Evolutionary conservation across 352 stramenopile genomes (phyloP).

Genomic region (Phytopythium mirpurense): DNA sequence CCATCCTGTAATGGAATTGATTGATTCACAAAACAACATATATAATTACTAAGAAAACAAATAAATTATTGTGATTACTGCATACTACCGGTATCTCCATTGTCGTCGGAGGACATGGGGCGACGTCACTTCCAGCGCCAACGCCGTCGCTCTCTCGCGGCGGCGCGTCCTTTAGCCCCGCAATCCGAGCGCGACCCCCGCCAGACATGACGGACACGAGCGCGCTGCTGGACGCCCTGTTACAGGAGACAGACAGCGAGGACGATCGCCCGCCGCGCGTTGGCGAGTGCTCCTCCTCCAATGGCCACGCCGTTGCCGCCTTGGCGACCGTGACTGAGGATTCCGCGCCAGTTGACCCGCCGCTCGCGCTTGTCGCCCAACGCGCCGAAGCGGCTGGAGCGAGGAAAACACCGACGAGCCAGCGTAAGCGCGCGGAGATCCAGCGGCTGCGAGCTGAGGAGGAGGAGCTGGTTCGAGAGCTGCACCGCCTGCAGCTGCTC

Average conservation of each 20-base stretch:
- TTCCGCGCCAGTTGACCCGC: no score
- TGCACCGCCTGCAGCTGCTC: background rate
- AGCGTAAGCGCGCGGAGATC: constrained; percentile 7
- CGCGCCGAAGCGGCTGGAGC: background rate
- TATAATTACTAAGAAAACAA: no score
- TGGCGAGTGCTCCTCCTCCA: no score
- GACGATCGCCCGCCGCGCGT: background rate
- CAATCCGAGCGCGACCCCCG: background rate
- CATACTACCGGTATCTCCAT: no score
- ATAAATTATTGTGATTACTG: no score
- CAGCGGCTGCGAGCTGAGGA: constrained; percentile 4
- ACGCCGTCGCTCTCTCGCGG: no score
- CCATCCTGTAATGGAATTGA: no score
- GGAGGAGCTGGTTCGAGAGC: background rate
- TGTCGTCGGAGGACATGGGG: background rate
- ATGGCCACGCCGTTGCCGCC: no score
- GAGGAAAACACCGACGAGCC: background rate
- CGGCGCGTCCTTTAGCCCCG: no score
- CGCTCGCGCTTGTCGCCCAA: no score
- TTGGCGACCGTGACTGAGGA: background rate
- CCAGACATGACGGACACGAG: background rate
- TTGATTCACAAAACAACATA: no score
- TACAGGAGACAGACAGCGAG: constrained; percentile 4
- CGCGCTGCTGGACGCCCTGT: constrained; percentile 7
- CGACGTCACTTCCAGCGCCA: background rate